Evolutionary conservation across 495 filamentous ascomycete species (phyloP).

Genomic region (Penicillium paradoxum): DNA sequence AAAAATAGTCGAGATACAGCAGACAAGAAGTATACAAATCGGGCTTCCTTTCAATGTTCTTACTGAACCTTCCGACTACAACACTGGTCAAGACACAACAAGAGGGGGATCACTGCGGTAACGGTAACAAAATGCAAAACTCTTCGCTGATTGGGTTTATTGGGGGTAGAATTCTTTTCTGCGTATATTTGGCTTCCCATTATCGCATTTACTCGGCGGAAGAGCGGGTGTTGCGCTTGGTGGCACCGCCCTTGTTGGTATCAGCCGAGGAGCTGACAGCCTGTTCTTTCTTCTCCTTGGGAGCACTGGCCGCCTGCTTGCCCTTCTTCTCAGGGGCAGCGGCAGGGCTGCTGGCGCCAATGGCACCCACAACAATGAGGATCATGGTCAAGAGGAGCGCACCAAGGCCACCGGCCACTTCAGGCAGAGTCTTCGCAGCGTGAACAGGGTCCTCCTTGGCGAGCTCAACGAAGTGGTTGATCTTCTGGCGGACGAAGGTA

Average conservation of each 20-base stretch:
- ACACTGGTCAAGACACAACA: slow-evolving; percentile 4
- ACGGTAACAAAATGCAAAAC: slow-evolving; percentile 5
- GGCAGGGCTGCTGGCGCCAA: slow-evolving; percentile 50
- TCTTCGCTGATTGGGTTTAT: slow-evolving; percentile 3
- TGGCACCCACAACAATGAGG: slow-evolving; percentile 57
- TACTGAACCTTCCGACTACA: not conserved
- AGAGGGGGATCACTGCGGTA: slow-evolving; percentile 6
- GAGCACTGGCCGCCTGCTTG: slow-evolving; percentile 65
- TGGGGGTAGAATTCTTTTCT: not conserved
- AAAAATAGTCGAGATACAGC: not conserved
- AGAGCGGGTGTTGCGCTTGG: slow-evolving; percentile 61
- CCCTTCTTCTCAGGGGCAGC: slow-evolving; percentile 58
- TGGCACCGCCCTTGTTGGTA: slow-evolving; percentile 58
- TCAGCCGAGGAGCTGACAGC: slow-evolving; percentile 63
- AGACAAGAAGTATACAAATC: slow-evolving; percentile 5
- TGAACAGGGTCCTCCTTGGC: slow-evolving; percentile 82
- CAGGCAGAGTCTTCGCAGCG: slow-evolving; percentile 87
- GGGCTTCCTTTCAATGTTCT: slow-evolving; percentile 1
- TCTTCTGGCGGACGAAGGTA: slow-evolving; percentile 82
- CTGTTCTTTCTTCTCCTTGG: slow-evolving; percentile 76
- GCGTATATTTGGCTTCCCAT: slow-evolving; percentile 2
- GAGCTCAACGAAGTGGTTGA: slow-evolving; percentile 80
- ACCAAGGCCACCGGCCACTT: slow-evolving; percentile 75
- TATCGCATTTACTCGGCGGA: slow-evolving; percentile 41
- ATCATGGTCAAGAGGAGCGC: slow-evolving; percentile 65